Evolutionary conservation across 768 basidiomycete genomes (phyloP).

Genomic region (Xerocomus brunneocitrinus): DNA sequence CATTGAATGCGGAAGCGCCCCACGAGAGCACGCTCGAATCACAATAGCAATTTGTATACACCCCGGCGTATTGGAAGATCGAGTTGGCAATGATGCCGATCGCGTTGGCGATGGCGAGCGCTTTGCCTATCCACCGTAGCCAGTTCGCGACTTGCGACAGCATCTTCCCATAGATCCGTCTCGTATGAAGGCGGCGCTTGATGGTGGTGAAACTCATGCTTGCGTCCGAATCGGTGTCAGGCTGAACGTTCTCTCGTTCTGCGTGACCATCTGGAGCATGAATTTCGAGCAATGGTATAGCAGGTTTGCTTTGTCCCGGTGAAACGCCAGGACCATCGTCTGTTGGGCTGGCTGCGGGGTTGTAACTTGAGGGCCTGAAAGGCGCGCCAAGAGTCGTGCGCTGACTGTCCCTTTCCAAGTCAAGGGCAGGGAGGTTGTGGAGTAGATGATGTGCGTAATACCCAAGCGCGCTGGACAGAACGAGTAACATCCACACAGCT

Average conservation of each 20-base stretch:
- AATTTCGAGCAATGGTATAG: background rate
- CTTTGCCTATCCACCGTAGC: slow-evolving; percentile 26
- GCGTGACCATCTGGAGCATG: background rate
- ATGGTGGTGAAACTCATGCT: background rate
- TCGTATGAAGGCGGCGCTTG: background rate
- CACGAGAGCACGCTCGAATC: slow-evolving; percentile 21
- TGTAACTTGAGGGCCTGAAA: background rate
- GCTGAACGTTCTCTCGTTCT: background rate
- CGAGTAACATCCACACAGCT: slow-evolving; percentile 27
- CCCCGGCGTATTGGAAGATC: slow-evolving; percentile 27
- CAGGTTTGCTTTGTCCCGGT: rapidly evolving
- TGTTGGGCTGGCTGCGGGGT: background rate
- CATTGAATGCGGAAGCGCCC: slow-evolving; percentile 25
- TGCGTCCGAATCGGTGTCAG: background rate
- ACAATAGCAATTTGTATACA: slow-evolving; percentile 30
- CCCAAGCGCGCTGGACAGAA: slow-evolving; percentile 22
- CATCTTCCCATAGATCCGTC: background rate
- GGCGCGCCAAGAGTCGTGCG: background rate
- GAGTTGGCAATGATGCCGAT: slow-evolving; percentile 23
- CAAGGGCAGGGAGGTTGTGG: background rate
- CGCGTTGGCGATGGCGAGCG: slow-evolving; percentile 27
- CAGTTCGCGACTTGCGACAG: slow-evolving; percentile 3
- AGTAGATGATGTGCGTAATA: slow-evolving; percentile 4
- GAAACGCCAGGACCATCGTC: background rate
- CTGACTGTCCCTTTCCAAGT: background rate